Percentiles rank a stretch among this genome's conserved stretches.
Conservation (phyloP, 2,329 filamentous ascomycete genomes). For the Corynespora cassiicola region DNA sequence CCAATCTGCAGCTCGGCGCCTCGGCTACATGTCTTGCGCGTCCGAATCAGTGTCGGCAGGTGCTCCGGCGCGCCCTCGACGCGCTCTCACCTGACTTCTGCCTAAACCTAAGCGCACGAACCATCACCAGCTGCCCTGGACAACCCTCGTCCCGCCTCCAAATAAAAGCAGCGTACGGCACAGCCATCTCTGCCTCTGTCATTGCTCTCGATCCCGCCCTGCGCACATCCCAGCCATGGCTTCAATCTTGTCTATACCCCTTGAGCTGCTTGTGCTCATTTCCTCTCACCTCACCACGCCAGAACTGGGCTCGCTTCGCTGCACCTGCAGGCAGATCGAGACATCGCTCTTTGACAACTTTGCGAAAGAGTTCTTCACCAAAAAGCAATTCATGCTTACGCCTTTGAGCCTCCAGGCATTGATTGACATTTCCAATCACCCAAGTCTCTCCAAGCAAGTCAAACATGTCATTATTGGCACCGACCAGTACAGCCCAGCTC, state of each 20-base stretch:
- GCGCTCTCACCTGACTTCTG: conserved; percentile 3
- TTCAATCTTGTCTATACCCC: conserved; percentile 51
- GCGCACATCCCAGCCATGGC: no score
- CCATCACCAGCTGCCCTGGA: no score
- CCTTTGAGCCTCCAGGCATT: conserved; percentile 63
- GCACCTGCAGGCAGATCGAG: conserved; percentile 63
- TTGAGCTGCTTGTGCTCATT: conserved; percentile 65
- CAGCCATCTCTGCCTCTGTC: no score
- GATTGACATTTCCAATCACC: conserved; percentile 49
- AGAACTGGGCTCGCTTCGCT: conserved; percentile 63
- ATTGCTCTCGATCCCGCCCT: no score
- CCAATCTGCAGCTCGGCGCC: no score
- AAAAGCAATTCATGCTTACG: conserved; percentile 70
- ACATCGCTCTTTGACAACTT: conserved; percentile 62
- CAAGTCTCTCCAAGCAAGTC: conserved; percentile 47
- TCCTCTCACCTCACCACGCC: conserved; percentile 59
- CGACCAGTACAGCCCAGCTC: conserved; percentile 32
- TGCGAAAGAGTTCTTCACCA: conserved; percentile 68
- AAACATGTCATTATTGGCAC: conserved; percentile 60
- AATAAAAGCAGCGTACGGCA: no score
- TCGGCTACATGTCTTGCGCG: no score
- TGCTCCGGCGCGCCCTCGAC: conserved; percentile 3
- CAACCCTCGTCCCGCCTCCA: no score
- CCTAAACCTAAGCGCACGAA: no score
- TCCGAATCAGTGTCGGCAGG: no score